Base-by-base conservation (phyloP, 352 stramenopile genomes). In the Nannochloropsis limnetica region DNA sequence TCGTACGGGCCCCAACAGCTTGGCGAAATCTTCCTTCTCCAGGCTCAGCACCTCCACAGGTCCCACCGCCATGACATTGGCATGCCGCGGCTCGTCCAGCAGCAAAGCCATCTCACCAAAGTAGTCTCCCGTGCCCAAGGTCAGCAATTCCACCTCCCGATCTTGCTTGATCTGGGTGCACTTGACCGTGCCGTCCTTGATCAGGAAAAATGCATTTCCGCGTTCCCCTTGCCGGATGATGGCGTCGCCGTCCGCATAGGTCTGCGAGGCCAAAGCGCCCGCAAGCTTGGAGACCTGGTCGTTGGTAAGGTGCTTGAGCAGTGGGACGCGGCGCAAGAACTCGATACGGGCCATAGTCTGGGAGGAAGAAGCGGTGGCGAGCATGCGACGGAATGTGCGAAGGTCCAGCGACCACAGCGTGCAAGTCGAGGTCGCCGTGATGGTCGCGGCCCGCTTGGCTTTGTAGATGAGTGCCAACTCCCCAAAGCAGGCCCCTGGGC, bases 391-490 rank as follows among this genome's bases (percentile, higher is more conserved):
- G 89, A 97, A 97, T 15, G 93, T 93, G 27, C 85, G 74, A 25
- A 90, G 90, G 85, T 94, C 91, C 88, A 98, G 95, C 81, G 90
- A 94, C 94, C 95, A 98, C 9, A 98, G 88, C 81, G 95, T 96
- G 49, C 90, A 95, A 83, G 92, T 87, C 82, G 93, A 90, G 20
- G 92, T 82, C 0, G 90, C 91, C 25, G 88, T 89, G 29, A 97
- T 93, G 0, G 94, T 97, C 1, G 95, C 95, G 0, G 92, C 93
- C 20, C 95, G 89, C 37, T 95, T 93, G 80, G 92, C 96, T 84
- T 97, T 96, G 88, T 98, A 98, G 83, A 98, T 89, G 79, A 98
- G 86, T 20, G 95, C 95, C 14, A 97, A 92, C 89, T 98, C 95
- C 8, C 95, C 95, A 86, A 98, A 98, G 81, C 84, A 84, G n/a